phyloP scores from a whole-genome alignment of 1,284 basidiomycete genomes.

The Ustilago vetiveriae region DNA sequence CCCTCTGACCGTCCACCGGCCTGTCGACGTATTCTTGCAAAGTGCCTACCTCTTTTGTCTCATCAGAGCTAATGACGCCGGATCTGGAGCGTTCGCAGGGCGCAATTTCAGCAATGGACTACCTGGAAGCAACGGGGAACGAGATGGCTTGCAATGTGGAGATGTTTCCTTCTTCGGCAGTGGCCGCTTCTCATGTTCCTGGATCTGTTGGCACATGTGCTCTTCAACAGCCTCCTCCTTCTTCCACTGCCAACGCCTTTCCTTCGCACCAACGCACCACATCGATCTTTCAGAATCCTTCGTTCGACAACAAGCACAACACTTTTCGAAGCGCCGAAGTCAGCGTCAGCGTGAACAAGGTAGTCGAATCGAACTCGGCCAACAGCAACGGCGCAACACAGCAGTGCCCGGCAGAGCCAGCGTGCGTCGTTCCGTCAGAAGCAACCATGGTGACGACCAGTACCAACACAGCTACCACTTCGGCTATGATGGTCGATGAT shows the following conservation, averaged over 20 bases:
- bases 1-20: too few relatives aligned
- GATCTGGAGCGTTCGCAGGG: not conserved
- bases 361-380: not conserved
- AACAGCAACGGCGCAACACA: not conserved
- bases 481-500: conserved; percentile 27
- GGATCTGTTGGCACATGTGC: conserved; percentile 16
- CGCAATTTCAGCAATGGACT: not conserved
- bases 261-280: conserved; percentile 5
- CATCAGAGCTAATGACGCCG: not conserved
- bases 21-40: too few relatives aligned
- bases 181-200: conserved; percentile 25
- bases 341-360: conserved; percentile 4
- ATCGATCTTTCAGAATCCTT: conserved; percentile 13
- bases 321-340: conserved; percentile 4
- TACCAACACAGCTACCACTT: conserved; percentile 18
- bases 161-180: conserved; percentile 33
- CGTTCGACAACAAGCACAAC: conserved; percentile 21
- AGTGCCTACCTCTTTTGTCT: not conserved
- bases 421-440: not conserved
- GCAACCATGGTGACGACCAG: conserved; percentile 5
- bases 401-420: not conserved
- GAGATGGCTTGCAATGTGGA: conserved; percentile 14
- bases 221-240: conserved; percentile 32
- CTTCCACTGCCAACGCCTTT: not conserved
- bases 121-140: not conserved